Evolutionary conservation across 805 yeast genomes (phyloP).

Genomic region (Suhomyces xylopsoci): DNA sequence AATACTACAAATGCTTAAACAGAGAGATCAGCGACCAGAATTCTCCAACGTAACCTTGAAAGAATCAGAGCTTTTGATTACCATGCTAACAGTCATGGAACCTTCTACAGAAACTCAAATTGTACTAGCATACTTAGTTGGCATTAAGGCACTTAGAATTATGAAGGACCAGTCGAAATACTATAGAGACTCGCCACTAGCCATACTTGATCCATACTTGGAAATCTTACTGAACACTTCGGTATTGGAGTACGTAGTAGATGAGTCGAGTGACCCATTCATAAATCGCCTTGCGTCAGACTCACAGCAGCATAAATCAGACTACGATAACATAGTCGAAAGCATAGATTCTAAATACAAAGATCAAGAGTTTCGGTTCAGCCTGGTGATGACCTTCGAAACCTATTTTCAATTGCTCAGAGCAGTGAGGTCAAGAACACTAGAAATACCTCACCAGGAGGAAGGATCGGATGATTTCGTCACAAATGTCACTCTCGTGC

Average conservation of each 20-base stretch:
- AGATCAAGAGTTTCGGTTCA: slow-evolving; percentile 2
- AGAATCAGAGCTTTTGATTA: slow-evolving; percentile 20
- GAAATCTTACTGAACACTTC: slow-evolving; percentile 30
- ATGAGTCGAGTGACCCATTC: slow-evolving; percentile 9
- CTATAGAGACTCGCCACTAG: slow-evolving; percentile 16
- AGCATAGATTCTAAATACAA: neutral
- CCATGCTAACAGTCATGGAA: slow-evolving; percentile 17
- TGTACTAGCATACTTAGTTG: slow-evolving; percentile 22
- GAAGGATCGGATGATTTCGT: slow-evolving; percentile 28
- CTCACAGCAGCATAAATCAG: slow-evolving; percentile 4
- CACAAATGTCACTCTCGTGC: slow-evolving; percentile 58
- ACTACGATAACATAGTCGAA: slow-evolving; percentile 10
- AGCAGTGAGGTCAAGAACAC: slow-evolving; percentile 56
- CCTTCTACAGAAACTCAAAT: slow-evolving; percentile 30
- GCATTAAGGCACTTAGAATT: slow-evolving; percentile 5
- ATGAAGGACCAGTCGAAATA: neutral
- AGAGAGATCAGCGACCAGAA: slow-evolving; percentile 8
- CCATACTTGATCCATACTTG: slow-evolving; percentile 26
- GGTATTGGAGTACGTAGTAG: slow-evolving; percentile 14
- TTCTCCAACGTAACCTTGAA: neutral
- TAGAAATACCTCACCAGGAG: slow-evolving; percentile 56
- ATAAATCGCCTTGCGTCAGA: slow-evolving; percentile 3
- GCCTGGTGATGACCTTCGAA: slow-evolving; percentile 18
- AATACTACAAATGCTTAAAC: slow-evolving; percentile 16
- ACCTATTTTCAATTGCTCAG: slow-evolving; percentile 29